Conservation (phyloP, 768 basidiomycete species). For the Psilocybe sp. region DNA sequence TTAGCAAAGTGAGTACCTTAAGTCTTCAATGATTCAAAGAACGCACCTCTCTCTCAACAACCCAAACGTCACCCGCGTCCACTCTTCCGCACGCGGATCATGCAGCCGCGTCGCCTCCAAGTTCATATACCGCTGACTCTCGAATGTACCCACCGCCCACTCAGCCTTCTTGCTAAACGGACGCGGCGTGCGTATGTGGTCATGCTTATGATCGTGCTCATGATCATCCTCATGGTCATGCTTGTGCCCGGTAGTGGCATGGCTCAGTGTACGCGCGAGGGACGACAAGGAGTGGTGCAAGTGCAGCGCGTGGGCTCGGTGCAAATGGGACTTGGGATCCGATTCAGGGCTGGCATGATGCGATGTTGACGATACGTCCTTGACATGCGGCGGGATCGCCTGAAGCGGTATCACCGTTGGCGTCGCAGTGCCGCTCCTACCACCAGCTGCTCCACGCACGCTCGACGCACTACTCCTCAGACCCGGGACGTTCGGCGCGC, state of each 20-base stretch:
- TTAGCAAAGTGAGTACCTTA: neutral
- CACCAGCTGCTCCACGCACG: no score
- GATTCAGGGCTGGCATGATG: no score
- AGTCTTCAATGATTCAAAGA: neutral
- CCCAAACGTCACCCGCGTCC: conserved; percentile 38
- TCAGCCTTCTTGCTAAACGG: conserved; percentile 33
- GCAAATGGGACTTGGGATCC: no score
- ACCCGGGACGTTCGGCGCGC: no score
- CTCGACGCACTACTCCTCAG: no score
- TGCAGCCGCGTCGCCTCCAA: conserved; percentile 54
- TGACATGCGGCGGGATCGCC: no score
- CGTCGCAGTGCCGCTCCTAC: no score
- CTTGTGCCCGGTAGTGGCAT: neutral
- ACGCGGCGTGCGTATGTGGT: conserved; percentile 27
- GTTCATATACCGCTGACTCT: conserved; percentile 67
- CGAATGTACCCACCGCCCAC: conserved; percentile 68
- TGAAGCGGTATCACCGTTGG: no score
- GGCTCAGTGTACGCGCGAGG: no score
- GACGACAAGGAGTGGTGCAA: no score
- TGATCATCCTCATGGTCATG: conserved; percentile 23
- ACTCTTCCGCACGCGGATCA: conserved; percentile 44
- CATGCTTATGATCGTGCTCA: conserved; percentile 29
- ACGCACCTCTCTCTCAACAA: conserved; percentile 44
- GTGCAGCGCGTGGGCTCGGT: no score
- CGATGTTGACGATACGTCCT: no score